These are phyloP conservation scores for Ogataea henricii DNA, from an alignment of 805 yeast species.

Conservation along the genomic window DNA sequence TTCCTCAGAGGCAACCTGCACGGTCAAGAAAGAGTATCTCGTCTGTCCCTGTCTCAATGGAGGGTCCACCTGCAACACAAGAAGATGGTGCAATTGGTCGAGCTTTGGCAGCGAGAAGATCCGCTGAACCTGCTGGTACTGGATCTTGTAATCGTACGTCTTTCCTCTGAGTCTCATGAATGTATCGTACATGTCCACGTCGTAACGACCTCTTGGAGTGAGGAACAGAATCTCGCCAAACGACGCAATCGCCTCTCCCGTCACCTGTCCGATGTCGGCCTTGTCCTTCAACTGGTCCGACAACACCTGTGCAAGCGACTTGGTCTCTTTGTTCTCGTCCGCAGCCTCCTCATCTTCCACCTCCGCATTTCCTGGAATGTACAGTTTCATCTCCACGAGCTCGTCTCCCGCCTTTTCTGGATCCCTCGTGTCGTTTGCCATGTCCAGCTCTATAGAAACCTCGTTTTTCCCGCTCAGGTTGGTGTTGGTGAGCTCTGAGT, in stretches of 20 bases:
- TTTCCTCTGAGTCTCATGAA: slow-evolving; percentile 93
- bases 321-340: slow-evolving; percentile 44
- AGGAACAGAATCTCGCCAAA: slow-evolving; percentile 88
- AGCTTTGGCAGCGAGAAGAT: slow-evolving; percentile 92
- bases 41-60: slow-evolving; percentile 99
- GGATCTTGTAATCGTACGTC: slow-evolving; percentile 95
- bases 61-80: slow-evolving; percentile 91
- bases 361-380: slow-evolving; percentile 80
- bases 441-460: slow-evolving; percentile 84
- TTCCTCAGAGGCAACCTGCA: slow-evolving; percentile 89
- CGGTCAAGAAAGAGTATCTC: slow-evolving; percentile 85
- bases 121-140: slow-evolving; percentile 85
- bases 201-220: slow-evolving; percentile 98
- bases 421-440: slow-evolving; percentile 45
- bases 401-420: slow-evolving; percentile 86
- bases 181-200: slow-evolving; percentile 87
- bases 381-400: slow-evolving; percentile 90
- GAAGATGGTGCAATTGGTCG: slow-evolving; percentile 86
- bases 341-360: slow-evolving; percentile 43
- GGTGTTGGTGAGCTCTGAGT: slow-evolving; percentile 74
- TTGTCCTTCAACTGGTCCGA: slow-evolving; percentile 89
- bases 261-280: slow-evolving; percentile 91
- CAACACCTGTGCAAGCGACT: slow-evolving; percentile 78
- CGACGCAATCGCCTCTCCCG: slow-evolving; percentile 94
- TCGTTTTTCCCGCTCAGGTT: slow-evolving; percentile 91